Base-by-base conservation (phyloP, 305 asterid species). In the Fraxinus sp. region DNA sequence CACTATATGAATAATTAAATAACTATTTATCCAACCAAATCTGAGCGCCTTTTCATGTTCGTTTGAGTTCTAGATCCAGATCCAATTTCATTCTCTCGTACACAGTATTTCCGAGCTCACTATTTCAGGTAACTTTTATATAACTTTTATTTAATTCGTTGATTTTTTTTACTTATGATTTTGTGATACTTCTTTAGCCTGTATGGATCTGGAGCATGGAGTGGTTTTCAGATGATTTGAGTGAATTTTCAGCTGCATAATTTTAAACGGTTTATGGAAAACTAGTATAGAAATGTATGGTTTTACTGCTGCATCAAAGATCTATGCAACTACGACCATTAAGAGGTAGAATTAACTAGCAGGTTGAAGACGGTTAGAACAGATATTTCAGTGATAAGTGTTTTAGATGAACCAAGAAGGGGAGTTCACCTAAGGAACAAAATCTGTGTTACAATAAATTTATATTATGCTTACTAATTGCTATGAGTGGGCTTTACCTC, bases 1-100 rank as follows among this genome's bases (percentile, higher is more conserved):
- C 71, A 20, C 5, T n/a, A 5, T 6, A 55, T 14, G 59, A 14
- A 46, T 14, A 46, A 46, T 46, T 46, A 18, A 57, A 57, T 62
- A 64, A 64, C 13, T 7, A 20, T 22, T 7, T 24, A 64, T 64
- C 16, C 66, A 36, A 80, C 70, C 33, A 78, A 79, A 83, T 79
- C 76, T 18, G 76, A 82, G 80, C 81, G 82, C 82, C 55, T 82
- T 84, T 71, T 46, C 77, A 66, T 30, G 80, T 79, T 81, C 79
- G 33, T 62, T 70, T 22, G 49, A 80, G 84, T 39, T 76, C 64
- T 77, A 88, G 89, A 85, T 89, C 91, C 81, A 89, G 91, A 86
- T 89, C 91, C 83, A 86, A 81, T 75, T 37, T 77, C 71, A 76
- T 72, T 73, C 75, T 81, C 62, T 76, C 81, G 22, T 73, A 18